Base-by-base conservation (phyloP, 768 basidiomycete species). In the Phlegmacium glaucopus region DNA sequence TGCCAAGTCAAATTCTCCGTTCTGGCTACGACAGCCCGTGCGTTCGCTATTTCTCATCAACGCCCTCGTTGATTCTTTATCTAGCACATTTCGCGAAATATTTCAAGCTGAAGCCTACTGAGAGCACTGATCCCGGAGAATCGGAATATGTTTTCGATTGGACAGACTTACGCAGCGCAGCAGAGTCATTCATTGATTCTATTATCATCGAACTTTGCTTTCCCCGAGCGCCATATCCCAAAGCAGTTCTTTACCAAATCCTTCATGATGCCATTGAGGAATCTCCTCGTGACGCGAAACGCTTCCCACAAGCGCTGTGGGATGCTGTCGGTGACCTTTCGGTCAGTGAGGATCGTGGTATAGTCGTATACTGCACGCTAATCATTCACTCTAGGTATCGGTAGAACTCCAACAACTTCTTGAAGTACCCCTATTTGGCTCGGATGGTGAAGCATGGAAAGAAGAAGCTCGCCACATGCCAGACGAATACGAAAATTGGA, bases 181-280 rank as follows among this genome's bases (percentile, higher is more conserved):
- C 85, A 55, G 75, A 76, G 55, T 92, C 90, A 4, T 90, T 90
- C 67, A 64, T 91, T 41, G 90, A 91, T 63, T 89, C 87, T 1
- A 86, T 91, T 48, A 78, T 93, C 51, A 78, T 92, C 49, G 90
- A 93, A 60, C 66, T 93, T 6, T 87, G 84, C 57, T 83, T 92
- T 52, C 90, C 90, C 5, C 68, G 72, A 39, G 82, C 82, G 3
- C 70, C 73, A 0, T 87, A 87, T 63, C 84, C 87, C 4, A 80
- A 77, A 59, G 72, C 75, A 42, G 70, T 90, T 36, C 61, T 93
- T 18, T 81, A 80, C 55, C 74, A 79, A 47, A 75, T 88, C 22
- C 72, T 93, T 22, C 77, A 75, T 43, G 87, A 91, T 36, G 82
- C 85, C 9, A 70, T 86, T 10, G 78, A 83, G 9, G 90, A 90